Percentiles rank a stretch among this genome's conserved stretches.
Conservation (phyloP, 2,329 filamentous ascomycete genomes). For the Fusarium succisae region DNA sequence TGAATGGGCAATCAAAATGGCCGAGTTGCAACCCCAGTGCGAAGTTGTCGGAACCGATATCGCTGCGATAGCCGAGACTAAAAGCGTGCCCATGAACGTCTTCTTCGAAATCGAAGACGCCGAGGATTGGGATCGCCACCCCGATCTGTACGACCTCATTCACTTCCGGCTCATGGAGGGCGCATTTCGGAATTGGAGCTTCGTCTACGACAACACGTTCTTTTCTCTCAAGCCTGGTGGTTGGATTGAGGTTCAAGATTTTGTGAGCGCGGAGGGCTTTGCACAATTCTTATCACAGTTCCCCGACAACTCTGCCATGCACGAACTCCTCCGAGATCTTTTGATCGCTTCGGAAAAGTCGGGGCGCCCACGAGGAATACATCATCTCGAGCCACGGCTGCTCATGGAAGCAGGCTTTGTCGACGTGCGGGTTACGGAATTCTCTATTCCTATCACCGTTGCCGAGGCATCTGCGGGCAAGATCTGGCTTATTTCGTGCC, state of each 20-base stretch:
- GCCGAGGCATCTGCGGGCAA: conserved; percentile 59
- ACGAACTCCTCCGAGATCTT: conserved; percentile 53
- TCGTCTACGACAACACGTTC: conserved; percentile 63
- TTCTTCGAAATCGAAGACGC: conserved; percentile 70
- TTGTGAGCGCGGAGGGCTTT: conserved; percentile 56
- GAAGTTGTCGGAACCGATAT: conserved; percentile 69
- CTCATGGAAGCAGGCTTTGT: conserved; percentile 61
- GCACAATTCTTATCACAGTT: conserved; percentile 50
- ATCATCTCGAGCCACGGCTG: conserved; percentile 56
- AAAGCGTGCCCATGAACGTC: conserved; percentile 65
- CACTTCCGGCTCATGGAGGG: conserved; percentile 66
- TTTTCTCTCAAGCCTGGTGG: conserved; percentile 65
- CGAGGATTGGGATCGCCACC: conserved; percentile 66
- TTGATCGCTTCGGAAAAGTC: conserved; percentile 54
- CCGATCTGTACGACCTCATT: conserved; percentile 64
- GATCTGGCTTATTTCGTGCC: conserved; percentile 62
- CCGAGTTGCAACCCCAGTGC: conserved; percentile 61
- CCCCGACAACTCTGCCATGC: conserved; percentile 55
- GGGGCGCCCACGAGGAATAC: conserved; percentile 56
- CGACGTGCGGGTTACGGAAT: conserved; percentile 58
- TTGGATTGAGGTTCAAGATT: conserved; percentile 66
- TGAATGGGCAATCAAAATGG: conserved; percentile 62
- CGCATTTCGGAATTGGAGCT: conserved; percentile 64
- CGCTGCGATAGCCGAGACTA: conserved; percentile 65
- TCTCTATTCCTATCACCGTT: conserved; percentile 58